A percentile compares a stretch with the other conserved stretches of the same genome.
Conservation (phyloP, 352 stramenopile species). For the Blastocystis sp. region DNA sequence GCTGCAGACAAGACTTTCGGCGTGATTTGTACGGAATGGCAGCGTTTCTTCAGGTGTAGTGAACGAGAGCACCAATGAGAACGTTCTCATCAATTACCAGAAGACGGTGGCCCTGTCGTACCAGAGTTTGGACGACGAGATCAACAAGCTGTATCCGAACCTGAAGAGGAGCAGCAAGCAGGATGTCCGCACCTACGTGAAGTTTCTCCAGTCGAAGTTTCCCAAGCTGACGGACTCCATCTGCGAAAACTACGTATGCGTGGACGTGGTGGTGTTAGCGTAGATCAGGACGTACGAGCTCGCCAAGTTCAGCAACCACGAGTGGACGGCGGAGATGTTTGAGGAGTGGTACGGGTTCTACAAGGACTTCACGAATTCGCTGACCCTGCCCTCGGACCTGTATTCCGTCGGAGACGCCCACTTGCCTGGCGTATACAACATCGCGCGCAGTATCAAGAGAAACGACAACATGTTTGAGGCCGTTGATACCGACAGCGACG, state of each 20-base stretch:
- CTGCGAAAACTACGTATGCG: conserved; percentile 55
- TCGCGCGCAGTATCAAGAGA: not conserved
- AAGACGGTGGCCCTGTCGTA: conserved; percentile 41
- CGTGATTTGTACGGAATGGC: not conserved
- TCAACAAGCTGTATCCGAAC: conserved; percentile 61
- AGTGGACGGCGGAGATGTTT: conserved; percentile 69
- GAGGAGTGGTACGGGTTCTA: conserved; percentile 60
- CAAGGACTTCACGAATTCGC: conserved; percentile 36
- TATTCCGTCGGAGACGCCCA: conserved; percentile 14
- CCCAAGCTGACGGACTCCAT: conserved; percentile 61
- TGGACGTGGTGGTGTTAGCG: not conserved
- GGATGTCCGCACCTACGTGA: conserved; percentile 62
- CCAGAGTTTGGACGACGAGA: conserved; percentile 64
- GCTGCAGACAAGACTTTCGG: conserved; percentile 40
- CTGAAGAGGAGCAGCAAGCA: conserved; percentile 53
- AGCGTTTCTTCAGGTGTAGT: not conserved
- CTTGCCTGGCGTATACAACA: not conserved
- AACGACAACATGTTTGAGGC: not conserved
- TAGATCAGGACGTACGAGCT: conserved; percentile 71
- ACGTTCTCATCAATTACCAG: conserved; percentile 51
- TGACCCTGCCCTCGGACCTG: conserved; percentile 28
- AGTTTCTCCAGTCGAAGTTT: conserved; percentile 45
- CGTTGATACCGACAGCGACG: not conserved
- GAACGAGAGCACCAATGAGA: conserved; percentile 12
- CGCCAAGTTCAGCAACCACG: conserved; percentile 60